Conservation (phyloP, 23 red algal species). For the Pyropia yezoensis region DNA sequence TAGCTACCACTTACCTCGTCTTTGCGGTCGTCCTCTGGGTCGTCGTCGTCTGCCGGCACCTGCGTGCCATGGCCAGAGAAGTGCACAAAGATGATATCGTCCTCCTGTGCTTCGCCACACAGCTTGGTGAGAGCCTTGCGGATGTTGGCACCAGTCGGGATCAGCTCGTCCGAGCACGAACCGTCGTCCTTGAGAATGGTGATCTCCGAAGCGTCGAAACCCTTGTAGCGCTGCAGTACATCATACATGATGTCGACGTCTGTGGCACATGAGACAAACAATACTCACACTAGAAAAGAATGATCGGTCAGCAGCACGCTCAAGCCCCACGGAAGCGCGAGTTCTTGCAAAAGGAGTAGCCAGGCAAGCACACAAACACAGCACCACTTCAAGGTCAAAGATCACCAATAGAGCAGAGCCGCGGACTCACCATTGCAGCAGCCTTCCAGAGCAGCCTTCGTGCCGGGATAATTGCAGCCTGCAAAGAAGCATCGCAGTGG, state of each 20-base stretch:
- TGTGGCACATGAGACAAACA: too few species aligned
- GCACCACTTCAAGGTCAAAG: too few species aligned
- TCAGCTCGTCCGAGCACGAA: constrained; percentile 6
- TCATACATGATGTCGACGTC: constrained; percentile 34
- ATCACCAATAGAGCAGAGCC: too few species aligned
- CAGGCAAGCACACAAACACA: too few species aligned
- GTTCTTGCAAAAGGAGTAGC: too few species aligned
- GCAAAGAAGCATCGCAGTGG: background rate
- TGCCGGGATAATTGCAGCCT: constrained; percentile 9
- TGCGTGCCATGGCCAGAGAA: constrained; percentile 75
- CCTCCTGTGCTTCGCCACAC: constrained; percentile 32
- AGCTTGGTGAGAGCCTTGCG: constrained; percentile 53
- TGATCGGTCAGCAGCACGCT: too few species aligned
- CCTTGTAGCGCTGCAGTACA: constrained; percentile 31
- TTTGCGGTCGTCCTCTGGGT: constrained; percentile 38
- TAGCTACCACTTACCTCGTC: constrained; percentile 31
- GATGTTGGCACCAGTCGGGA: constrained; percentile 57
- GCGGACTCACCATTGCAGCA: constrained; percentile 38
- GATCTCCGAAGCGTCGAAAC: constrained; percentile 59
- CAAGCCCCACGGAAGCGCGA: too few species aligned
- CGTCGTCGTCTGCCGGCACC: constrained; percentile 69
- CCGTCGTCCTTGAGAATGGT: constrained; percentile 74
- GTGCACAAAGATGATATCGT: constrained; percentile 59
- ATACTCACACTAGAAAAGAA: too few species aligned
- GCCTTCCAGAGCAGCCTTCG: constrained; percentile 22